Evolutionary conservation across 2,329 filamentous ascomycete species (phyloP).

Genomic region (Colletotrichum trifolii): DNA sequence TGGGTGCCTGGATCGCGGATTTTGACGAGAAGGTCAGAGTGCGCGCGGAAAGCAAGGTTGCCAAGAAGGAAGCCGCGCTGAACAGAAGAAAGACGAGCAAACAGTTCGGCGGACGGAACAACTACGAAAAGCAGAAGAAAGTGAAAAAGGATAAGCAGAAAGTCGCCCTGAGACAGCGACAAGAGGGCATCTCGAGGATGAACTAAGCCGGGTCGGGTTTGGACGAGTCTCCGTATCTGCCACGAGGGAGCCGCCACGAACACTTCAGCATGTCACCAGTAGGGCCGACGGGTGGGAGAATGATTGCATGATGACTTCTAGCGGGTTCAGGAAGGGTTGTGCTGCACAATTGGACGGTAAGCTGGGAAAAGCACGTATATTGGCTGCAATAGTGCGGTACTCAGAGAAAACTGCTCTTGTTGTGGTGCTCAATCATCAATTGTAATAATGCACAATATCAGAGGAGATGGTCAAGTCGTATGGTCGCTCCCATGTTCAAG

Average conservation of each 20-base stretch:
- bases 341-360: conserved; percentile 10
- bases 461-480: too few relatives aligned
- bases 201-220: conserved; percentile 23
- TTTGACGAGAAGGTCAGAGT: conserved; percentile 26
- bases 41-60: conserved; percentile 28
- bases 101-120: conserved; percentile 26
- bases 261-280: not conserved
- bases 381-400: not conserved
- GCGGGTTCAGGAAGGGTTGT: conserved; percentile 15
- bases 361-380: not conserved
- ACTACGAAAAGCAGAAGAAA: conserved; percentile 30
- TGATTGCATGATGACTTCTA: conserved; percentile 22
- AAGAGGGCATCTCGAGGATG: conserved; percentile 27
- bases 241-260: not conserved
- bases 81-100: conserved; percentile 30
- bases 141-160: conserved; percentile 35
- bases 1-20: conserved; percentile 23
- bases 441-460: not conserved
- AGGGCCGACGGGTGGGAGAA: not conserved
- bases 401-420: too few relatives aligned
- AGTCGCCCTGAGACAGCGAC: conserved; percentile 25
- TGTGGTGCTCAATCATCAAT: not conserved
- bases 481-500: too few relatives aligned
- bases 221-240: conserved; percentile 5
- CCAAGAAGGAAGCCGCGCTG: conserved; percentile 7